Evolutionary conservation across 2,329 filamentous ascomycete species (phyloP).

Genomic region (Ascosphaera apis): DNA sequence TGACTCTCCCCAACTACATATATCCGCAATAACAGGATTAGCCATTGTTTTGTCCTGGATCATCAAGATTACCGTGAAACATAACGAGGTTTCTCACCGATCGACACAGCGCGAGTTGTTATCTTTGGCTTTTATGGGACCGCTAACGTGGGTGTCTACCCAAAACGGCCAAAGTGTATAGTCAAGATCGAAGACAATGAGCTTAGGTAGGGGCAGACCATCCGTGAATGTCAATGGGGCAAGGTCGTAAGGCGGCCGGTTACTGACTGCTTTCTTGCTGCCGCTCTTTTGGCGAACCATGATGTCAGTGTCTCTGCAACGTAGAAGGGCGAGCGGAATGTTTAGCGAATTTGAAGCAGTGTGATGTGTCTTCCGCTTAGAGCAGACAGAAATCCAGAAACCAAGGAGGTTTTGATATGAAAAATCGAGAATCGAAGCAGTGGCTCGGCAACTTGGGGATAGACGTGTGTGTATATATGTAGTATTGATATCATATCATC

Average conservation of each 20-base stretch:
- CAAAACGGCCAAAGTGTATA: slow-evolving; percentile 99
- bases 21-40: neutral
- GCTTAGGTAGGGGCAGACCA: slow-evolving; percentile 49
- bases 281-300: slow-evolving; percentile 16
- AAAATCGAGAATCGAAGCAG: too few relatives aligned
- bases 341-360: too few relatives aligned
- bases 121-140: slow-evolving; percentile 44
- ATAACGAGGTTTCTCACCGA: slow-evolving; percentile 10
- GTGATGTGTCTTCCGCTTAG: too few relatives aligned
- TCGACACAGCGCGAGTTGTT: slow-evolving; percentile 23
- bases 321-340: too few relatives aligned
- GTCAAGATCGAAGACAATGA: slow-evolving; percentile 87
- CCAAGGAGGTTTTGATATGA: too few relatives aligned
- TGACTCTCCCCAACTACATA: slow-evolving; percentile 32
- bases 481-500: too few relatives aligned
- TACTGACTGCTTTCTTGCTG: slow-evolving; percentile 13
- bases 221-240: slow-evolving; percentile 36
- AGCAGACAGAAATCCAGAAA: neutral
- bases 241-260: slow-evolving; percentile 10
- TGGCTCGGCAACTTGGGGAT: too few relatives aligned
- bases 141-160: slow-evolving; percentile 77
- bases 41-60: slow-evolving; percentile 1
- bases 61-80: neutral
- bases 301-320: neutral
- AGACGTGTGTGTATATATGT: too few relatives aligned